Base-by-base conservation (phyloP, 1,139 yeast species). In the Scheffersomyces lignicola region DNA sequence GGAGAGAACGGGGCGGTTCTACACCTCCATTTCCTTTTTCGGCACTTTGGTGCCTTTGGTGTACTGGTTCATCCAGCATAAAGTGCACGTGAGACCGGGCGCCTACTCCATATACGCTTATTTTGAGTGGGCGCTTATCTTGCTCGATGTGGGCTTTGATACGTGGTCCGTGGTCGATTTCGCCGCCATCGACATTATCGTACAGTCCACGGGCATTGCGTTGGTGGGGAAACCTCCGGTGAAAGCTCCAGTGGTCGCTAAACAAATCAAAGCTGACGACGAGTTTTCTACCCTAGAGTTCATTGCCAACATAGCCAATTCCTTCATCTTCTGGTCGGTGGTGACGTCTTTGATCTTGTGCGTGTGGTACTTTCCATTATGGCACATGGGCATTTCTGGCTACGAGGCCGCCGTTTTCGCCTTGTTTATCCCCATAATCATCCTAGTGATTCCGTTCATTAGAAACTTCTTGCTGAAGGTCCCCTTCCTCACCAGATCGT, bases 371-470 rank as follows among this genome's bases (percentile, higher is more conserved):
- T 92, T 92, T 70, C 98, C 98, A 12, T 70, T 92, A 42, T 92
- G 98, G 98, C 78, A 84, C 55, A 89, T 92, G 97, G 97, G 97
- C 7, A 83, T 92, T 38, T 84, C 96, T 2, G 98, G 98, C 3
- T 89, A 85, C 56, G 98, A 92, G 59, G 84, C 85, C 0, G 75
- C 80, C 2, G 69, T 88, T 32, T 42, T 59, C 9, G 55, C 80
- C 3, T 64, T 80, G 17, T 68, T 83, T 29, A 42, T 78, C 21
- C 74, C 83, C 1, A 84, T 90, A 4, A 41, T 83, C 11, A 31
- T 88, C 2, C 63, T 88, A 27, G 55, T 61, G 3, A 48, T 84
- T 11, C 78, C 87, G 3, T 67, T 70, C n/a, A 31, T 85, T 10
- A 66, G 76, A 36, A 25, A 24, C 10, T 38, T 73, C 6, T 66